These are phyloP conservation scores for Xylaria palmicola DNA, from an alignment of 495 filamentous ascomycete genomes.

Conservation along the genomic window DNA sequence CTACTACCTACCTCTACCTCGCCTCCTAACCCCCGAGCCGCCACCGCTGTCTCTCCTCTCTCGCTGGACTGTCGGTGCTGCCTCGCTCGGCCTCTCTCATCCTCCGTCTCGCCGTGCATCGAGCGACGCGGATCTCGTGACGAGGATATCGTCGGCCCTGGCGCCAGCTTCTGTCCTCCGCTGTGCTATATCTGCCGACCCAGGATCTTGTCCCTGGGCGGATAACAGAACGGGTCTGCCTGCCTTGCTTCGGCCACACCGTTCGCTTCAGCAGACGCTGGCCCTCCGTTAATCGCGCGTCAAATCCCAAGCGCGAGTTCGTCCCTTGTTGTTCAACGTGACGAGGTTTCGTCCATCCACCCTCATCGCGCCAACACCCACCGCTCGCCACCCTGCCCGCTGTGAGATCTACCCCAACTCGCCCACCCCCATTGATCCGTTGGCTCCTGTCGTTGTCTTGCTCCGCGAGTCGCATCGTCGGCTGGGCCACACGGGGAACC, in stretches of 20 bases:
- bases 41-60: slow-evolving; percentile 12
- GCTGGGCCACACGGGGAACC: slow-evolving; percentile 26
- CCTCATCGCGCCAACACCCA: not conserved
- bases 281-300: slow-evolving; percentile 45
- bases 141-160: not conserved
- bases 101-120: not conserved
- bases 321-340: not conserved
- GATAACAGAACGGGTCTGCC: slow-evolving; percentile 6
- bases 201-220: slow-evolving; percentile 15
- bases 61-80: slow-evolving; percentile 6
- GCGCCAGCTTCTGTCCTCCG: not conserved
- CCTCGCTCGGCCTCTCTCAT: not conserved
- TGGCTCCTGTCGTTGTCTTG: slow-evolving; percentile 5
- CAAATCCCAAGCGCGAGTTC: slow-evolving; percentile 39
- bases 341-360: not conserved
- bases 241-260: slow-evolving; percentile 4
- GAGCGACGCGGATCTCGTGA: not conserved
- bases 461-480: slow-evolving; percentile 29
- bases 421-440: slow-evolving; percentile 13
- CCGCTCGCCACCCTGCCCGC: not conserved
- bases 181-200: not conserved
- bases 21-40: too few relatives aligned
- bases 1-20: too few relatives aligned
- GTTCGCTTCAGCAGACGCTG: slow-evolving; percentile 40
- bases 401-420: slow-evolving; percentile 7